Evolutionary conservation across 441 rosid species (phyloP).

Genomic region (Jatropha multifida): DNA sequence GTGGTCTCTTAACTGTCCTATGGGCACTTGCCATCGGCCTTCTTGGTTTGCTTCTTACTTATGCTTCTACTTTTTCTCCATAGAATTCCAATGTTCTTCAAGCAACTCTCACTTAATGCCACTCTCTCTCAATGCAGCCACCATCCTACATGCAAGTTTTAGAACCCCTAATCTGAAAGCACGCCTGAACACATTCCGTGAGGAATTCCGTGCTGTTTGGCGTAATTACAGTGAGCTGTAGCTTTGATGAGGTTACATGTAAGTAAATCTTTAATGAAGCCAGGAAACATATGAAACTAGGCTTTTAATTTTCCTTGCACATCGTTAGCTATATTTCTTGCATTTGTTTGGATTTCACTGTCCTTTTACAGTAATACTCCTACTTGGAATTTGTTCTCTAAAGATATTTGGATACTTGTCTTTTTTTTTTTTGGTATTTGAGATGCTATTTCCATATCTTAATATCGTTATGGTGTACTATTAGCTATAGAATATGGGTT

Average conservation of each 20-base stretch:
- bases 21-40: conserved; percentile 85
- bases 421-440: background rate
- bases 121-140: conserved; percentile 42
- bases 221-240: conserved; percentile 96
- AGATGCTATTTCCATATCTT: background rate
- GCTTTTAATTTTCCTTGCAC: background rate
- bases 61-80: conserved; percentile 11
- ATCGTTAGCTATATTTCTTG: background rate
- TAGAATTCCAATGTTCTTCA: conserved; percentile 6
- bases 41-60: conserved; percentile 55
- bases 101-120: background rate
- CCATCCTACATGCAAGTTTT: conserved; percentile 86
- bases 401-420: background rate
- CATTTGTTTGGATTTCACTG: background rate
- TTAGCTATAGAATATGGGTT: too few species aligned
- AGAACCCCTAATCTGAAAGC: conserved; percentile 98
- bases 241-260: conserved; percentile 30
- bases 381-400: background rate
- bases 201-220: conserved; percentile 98
- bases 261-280: conserved; percentile 19
- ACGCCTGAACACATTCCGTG: conserved; percentile 90
- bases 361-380: background rate
- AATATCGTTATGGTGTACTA: background rate
- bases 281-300: background rate
- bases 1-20: conserved; percentile 76